Base-by-base conservation (phyloP, 2,329 filamentous ascomycete species). In the Phoma sp. region DNA sequence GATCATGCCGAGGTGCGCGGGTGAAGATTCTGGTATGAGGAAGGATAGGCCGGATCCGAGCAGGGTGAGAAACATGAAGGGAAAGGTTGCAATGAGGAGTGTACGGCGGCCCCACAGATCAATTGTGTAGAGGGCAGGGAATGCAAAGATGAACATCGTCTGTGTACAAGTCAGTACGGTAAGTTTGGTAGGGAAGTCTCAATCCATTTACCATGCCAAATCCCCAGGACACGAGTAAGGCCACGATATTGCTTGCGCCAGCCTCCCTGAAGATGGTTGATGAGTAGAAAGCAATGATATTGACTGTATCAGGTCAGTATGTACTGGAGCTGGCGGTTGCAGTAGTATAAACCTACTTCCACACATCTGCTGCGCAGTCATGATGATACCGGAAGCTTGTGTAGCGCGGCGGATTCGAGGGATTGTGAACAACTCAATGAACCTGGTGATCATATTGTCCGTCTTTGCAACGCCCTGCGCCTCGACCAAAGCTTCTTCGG, bases 241-340 rank as follows among this genome's bases (percentile, higher is more conserved):
- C n/a, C n/a, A n/a, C n/a, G n/a, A n/a, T n/a, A n/a, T n/a, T n/a
- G n/a, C n/a, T n/a, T n/a, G n/a, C n/a, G n/a, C n/a, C n/a, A n/a
- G n/a, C n/a, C n/a, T n/a, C n/a, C n/a, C 42, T 51, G 17, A 51
- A 42, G n/a, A 60, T 50, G 56, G 78, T 78, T 1, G 42, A 40
- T 4, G 95, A 96, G 23, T 91, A 93, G 47, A 87, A 79, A 0
- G 91, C 91, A 7, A 96, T 87, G 2, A 85, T 58, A 29, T 60
- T 60, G 38, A 59, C 51, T 54, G 11, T 15, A 15, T 1, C 9
- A 12, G n/a, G 7, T 37, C 36, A 46, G 37, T 40, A 15, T 4
- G 9, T 20, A 20, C 20, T 18, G 18, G 18, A 50, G n/a, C n/a
- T n/a, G n/a, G n/a, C n/a, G n/a, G n/a, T n/a, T 11, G 21, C 7